phyloP scores from a whole-genome alignment of 2,329 filamentous ascomycete genomes.

The Nothomitra cinnamomea region DNA sequence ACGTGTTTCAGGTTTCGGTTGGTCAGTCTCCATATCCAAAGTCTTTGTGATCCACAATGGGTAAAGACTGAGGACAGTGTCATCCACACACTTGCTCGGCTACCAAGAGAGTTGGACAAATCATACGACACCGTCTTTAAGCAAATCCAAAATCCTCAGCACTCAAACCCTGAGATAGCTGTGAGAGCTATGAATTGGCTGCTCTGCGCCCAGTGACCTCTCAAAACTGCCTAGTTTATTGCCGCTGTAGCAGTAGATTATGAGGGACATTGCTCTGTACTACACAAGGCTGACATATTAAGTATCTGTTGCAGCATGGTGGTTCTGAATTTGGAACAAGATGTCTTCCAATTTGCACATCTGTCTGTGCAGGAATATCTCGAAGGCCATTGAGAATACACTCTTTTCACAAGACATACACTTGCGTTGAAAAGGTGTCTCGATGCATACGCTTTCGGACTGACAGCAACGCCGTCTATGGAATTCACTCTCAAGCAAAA shows the following conservation, averaged over 20 bases:
- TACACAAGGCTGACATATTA: background rate
- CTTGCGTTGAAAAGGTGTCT: background rate
- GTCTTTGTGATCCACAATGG: slow-evolving; percentile 7
- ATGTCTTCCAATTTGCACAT: slow-evolving; percentile 13
- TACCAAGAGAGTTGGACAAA: background rate
- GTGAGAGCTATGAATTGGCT: slow-evolving; percentile 10
- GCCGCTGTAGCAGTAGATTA: background rate
- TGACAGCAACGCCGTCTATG: background rate
- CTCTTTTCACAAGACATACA: background rate
- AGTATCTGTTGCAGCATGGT: slow-evolving; percentile 11
- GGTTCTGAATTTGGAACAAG: slow-evolving; percentile 7
- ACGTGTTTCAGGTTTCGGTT: slow-evolving; percentile 10
- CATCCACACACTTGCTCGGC: background rate
- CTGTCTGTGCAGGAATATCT: slow-evolving; percentile 12
- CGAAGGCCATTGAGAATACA: background rate
- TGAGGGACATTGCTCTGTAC: background rate
- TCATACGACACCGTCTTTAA: background rate
- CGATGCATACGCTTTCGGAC: background rate
- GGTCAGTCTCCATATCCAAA: slow-evolving; percentile 10
- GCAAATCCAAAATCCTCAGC: slow-evolving; percentile 2
- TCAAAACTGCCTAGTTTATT: slow-evolving; percentile 5
- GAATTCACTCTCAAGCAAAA: background rate
- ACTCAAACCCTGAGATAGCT: background rate
- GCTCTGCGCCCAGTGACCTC: slow-evolving; percentile 5
- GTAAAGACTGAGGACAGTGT: slow-evolving; percentile 6